Evolutionary conservation across 495 filamentous ascomycete species (phyloP), one percentile per base, ranked within the genome.

Genomic region (Hypoxylon crocopeplum): DNA sequence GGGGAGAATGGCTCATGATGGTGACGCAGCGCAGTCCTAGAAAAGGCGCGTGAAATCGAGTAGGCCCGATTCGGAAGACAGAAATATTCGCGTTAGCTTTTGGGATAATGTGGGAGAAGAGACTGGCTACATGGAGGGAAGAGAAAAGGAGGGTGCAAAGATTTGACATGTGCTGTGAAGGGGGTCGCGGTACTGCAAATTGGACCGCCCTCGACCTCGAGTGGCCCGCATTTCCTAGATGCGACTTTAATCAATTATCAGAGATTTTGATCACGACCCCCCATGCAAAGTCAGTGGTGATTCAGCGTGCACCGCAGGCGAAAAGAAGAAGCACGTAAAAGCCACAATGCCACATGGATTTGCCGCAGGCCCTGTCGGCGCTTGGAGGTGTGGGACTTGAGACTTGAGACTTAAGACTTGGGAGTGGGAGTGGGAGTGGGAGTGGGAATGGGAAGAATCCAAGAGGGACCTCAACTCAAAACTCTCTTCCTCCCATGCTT

Each of bases 41-140:
- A 27, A 56, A 30, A 37, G 44, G 16, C 20, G 20, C 24, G 12
- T 17, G 42, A 38, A 55, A 46, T 42, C 51, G 44, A 67, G 60
- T 65, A 69, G 67, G 61, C 58, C 62, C 62, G 62, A 70, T 55
- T 69, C 60, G 48, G 55, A 57, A 52, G 56, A 63, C n/a, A 48
- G 58, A 56, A 51, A 21, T 48, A 59, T 59, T 33, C 46, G 55
- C 45, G 54, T 45, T 45, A 39, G 45, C 29, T 21, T 32, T 45
- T n/a, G 22, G 29, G 32, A 47, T 30, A 56, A 47, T 45, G 51
- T 30, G 40, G 39, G 51, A 39, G 11, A 22, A 46, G 41, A 11
- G 33, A 48, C 22, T 24, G 19, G 22, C 15, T 30, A 2, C 5
- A 21, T 17, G 20, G 20, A 10, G 20, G 25, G 38, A 44, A 6